Base-by-base conservation (phyloP, 2,329 filamentous ascomycete genomes). In the Ophiostoma triangulosporum region DNA sequence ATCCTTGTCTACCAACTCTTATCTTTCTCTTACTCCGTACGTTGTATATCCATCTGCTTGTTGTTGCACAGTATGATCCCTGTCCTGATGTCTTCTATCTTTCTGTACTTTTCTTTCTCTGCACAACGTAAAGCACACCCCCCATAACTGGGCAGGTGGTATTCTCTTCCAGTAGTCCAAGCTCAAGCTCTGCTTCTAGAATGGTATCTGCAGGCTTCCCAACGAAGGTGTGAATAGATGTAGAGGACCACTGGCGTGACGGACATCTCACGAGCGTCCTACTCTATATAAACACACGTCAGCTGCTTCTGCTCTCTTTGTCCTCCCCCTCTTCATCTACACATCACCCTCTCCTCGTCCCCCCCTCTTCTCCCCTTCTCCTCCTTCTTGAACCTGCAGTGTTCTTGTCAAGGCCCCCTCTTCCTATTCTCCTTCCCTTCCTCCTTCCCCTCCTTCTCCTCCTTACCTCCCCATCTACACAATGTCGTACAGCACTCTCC, bases 401-500 rank as follows among this genome's bases (percentile, higher is more conserved):
- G n/a, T 50, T 20, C 50, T 50, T 33, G 27, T 27, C 8, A 15
- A 33, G 22, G 17, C 31, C n/a, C n/a, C n/a, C n/a, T n/a, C n/a
- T n/a, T n/a, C n/a, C n/a, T n/a, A n/a, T 48, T 27, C 33, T 43
- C 20, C 14, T 38, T 22, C 4, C 6, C 31, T 3, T 29, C 27
- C 24, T 27, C 32, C 43, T 22, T 15, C 27, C 45, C 32, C 48
- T n/a, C 12, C 17, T 22, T 43, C 29, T 36, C 5, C 26, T 22
- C 40, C 17, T 7, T 6, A 15, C 1, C 38, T 35, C 9, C 38
- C 20, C 14, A 14, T 15, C 17, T 35, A 11, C 24, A 50, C 6
- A 46, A 59, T 59, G 57, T 36, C 50, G 7, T 50, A 32, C 50
- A 56, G 54, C 43, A 56, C 54, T 5, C 54, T 56, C 14, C 57